These are phyloP conservation scores for Endotrypanum monterogeii DNA, from an alignment of 208 protist genomes.

Conservation along the genomic window DNA sequence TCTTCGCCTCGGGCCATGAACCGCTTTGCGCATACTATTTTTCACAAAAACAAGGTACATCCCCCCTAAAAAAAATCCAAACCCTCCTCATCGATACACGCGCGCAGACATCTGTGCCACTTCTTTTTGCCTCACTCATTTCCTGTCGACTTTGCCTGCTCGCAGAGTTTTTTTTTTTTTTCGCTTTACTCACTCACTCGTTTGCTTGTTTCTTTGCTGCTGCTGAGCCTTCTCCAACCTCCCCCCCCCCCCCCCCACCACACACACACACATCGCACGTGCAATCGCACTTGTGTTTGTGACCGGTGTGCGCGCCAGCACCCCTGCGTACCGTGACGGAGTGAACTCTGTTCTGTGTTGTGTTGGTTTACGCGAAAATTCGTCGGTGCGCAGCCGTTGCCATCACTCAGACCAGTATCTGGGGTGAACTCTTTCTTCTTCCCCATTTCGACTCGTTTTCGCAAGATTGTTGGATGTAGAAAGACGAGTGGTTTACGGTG, in stretches of 20 bases:
- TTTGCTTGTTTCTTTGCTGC: not conserved
- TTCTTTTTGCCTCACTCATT: not conserved
- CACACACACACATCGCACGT: too few species aligned
- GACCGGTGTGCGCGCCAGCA: not conserved
- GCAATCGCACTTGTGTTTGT: not conserved
- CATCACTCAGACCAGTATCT: not conserved
- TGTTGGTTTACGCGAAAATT: not conserved
- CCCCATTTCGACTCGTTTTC: not conserved
- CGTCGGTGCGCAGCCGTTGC: not conserved
- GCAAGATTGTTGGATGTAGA: not conserved
- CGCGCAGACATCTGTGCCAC: not conserved
- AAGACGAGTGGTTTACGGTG: not conserved
- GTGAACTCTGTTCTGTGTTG: not conserved
- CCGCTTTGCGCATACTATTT: not conserved
- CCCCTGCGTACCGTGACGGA: not conserved
- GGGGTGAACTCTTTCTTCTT: not conserved
- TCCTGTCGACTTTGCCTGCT: not conserved
- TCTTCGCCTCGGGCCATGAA: not conserved
- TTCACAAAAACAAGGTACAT: conserved; percentile 1
- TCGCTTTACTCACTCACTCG: too few species aligned
- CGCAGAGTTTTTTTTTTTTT: too few species aligned
- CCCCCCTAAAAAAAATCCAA: conserved; percentile 1
- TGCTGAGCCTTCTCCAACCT: too few species aligned
- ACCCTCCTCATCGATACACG: not conserved
- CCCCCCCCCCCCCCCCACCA: not conserved